Evolutionary conservation across 306 rosid species (phyloP).

Genomic region (Pueraria montana): DNA sequence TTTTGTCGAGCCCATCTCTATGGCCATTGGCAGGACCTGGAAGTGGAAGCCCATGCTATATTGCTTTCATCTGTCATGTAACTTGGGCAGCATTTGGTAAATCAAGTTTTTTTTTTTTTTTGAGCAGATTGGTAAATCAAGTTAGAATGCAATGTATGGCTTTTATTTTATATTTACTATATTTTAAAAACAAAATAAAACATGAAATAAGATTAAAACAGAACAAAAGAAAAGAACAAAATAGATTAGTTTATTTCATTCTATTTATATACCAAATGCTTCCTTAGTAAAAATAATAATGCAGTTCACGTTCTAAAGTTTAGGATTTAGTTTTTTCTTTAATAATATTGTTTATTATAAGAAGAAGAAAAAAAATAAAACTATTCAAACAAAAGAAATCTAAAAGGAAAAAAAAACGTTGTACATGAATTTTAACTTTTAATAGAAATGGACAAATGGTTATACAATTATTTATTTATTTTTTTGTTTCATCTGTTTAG

Average conservation of each 20-base stretch:
- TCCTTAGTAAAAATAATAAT: background rate
- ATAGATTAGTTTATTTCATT: background rate
- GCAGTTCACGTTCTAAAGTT: background rate
- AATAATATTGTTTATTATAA: background rate
- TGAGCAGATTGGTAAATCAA: background rate
- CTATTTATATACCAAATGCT: background rate
- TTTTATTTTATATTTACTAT: background rate
- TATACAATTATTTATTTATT: background rate
- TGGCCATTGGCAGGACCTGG: background rate
- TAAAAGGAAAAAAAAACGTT: background rate
- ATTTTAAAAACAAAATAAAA: background rate
- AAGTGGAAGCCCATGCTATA: conserved; percentile 18
- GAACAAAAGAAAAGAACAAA: background rate
- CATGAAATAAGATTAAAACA: background rate
- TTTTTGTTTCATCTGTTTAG: background rate
- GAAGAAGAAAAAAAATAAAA: background rate
- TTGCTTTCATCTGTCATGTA: background rate
- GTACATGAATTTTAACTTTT: background rate
- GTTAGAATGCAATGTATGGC: background rate
- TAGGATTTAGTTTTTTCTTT: background rate
- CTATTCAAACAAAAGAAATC: background rate
- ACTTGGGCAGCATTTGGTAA: background rate
- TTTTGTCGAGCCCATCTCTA: background rate
- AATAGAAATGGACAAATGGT: background rate
- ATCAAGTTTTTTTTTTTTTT: no score